These are phyloP conservation scores for Nitzschia sp. DNA, from an alignment of 108 stramenopile species.

Conservation along the genomic window DNA sequence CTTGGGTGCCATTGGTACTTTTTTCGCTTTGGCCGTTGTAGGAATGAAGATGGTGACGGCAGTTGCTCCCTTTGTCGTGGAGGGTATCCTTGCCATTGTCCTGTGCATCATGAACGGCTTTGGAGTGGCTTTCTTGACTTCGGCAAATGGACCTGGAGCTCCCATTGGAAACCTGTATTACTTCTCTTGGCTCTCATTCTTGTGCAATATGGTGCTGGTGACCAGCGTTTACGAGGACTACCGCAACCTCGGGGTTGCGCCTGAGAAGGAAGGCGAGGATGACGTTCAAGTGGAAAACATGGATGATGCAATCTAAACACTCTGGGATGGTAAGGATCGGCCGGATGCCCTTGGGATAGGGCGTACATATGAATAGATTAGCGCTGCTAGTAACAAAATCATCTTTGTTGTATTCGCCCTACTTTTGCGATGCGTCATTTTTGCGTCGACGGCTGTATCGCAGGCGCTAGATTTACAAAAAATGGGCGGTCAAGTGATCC, in stretches of 20 bases:
- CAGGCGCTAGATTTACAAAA: background rate
- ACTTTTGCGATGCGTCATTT: too few relatives aligned
- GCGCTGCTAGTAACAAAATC: too few relatives aligned
- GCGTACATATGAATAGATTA: too few relatives aligned
- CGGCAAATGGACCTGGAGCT: conserved; percentile 67
- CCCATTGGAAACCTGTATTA: conserved; percentile 84
- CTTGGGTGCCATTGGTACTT: conserved; percentile 59
- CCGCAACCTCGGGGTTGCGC: background rate
- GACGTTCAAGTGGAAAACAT: conserved; percentile 40
- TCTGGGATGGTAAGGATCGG: too few relatives aligned
- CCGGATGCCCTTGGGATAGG: too few relatives aligned
- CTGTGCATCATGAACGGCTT: conserved; percentile 59
- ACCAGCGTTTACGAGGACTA: conserved; percentile 45
- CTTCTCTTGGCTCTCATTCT: conserved; percentile 64
- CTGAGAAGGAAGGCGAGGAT: background rate
- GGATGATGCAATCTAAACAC: conserved; percentile 6
- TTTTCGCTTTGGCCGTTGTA: conserved; percentile 51
- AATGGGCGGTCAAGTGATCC: too few relatives aligned
- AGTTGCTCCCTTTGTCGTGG: conserved; percentile 60
- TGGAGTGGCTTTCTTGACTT: conserved; percentile 52
- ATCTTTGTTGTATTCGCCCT: too few relatives aligned
- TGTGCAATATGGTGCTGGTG: conserved; percentile 29
- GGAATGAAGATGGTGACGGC: conserved; percentile 68
- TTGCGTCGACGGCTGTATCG: too few relatives aligned
- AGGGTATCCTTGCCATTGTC: conserved; percentile 52